phyloP scores from a whole-genome alignment of 2,329 filamentous ascomycete genomes.

The Colletotrichum theobromicola region DNA sequence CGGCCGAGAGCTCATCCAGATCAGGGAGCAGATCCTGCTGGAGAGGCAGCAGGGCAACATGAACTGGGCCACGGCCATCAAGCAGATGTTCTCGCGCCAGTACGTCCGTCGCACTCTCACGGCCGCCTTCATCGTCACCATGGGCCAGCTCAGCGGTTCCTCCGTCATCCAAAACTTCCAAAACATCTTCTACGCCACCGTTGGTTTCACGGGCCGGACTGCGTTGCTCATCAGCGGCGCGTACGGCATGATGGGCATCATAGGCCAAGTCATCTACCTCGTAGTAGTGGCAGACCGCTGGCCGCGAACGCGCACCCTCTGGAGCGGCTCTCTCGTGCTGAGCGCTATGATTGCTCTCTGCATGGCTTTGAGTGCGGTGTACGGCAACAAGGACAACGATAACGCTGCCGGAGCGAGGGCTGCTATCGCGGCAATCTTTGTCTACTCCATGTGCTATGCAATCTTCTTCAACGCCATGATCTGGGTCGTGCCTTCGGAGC shows the following conservation, averaged over 20 bases:
- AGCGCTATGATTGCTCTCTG: conserved; percentile 11
- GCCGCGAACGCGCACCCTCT: conserved; percentile 26
- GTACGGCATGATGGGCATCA: conserved; percentile 42
- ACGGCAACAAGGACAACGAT: conserved; percentile 16
- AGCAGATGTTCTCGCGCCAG: conserved; percentile 26
- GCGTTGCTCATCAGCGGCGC: conserved; percentile 36
- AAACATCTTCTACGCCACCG: conserved; percentile 35
- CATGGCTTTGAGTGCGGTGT: conserved; percentile 29
- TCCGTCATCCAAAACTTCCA: conserved; percentile 43
- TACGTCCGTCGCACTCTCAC: conserved; percentile 35
- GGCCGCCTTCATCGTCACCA: conserved; percentile 36
- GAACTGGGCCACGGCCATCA: conserved; percentile 21
- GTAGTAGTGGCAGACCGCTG: conserved; percentile 35
- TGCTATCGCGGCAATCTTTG: conserved; percentile 40
- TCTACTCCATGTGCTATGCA: conserved; percentile 39
- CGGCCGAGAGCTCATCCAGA: conserved; percentile 29
- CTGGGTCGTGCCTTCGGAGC: conserved; percentile 36
- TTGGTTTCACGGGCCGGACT: conserved; percentile 36
- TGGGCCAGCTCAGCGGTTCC: conserved; percentile 38
- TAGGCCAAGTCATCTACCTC: conserved; percentile 37
- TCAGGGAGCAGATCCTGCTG: conserved; percentile 32
- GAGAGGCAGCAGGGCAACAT: conserved; percentile 25
- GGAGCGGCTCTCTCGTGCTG: conserved; percentile 9
- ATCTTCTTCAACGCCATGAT: conserved; percentile 41
- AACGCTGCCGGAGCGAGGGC: conserved; percentile 31